Evolutionary conservation across 805 yeast species (phyloP), one percentile per base, ranked within the genome.

Genomic region (Wickerhamiella dianesei): DNA sequence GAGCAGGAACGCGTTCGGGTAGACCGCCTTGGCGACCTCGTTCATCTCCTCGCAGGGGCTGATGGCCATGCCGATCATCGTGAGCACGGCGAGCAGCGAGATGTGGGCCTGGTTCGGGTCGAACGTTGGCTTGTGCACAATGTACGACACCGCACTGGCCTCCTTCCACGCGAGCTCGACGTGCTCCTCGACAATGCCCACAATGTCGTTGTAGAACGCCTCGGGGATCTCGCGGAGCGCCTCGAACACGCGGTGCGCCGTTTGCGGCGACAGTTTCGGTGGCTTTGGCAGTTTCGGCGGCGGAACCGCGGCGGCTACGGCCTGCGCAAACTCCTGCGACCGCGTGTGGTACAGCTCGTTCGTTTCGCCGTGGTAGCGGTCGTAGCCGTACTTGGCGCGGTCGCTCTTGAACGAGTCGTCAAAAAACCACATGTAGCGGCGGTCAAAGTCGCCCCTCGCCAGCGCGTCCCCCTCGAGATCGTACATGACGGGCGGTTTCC

Each of bases 111-210:
- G 29, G 39, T 59, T 55, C 3, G 59, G 55, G 20, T 56, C 54
- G 47, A 59, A 61, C 3, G 62, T 53, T 3, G 62, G 58, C 16
- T 56, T 44, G 50, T 62, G 65, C 8, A 63, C 47, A 29, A 59
- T 48, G 40, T 47, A 39, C 35, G 46, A 37, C 12, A 62, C 48
- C 6, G 56, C 49, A 2, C 44, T 52, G 2, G 55, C 56, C 9
- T 47, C 41, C 9, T 44, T 16, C 64, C 62, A 57, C 14, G 60
- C 61, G 9, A 45, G 21, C 14, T 50, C 48, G 4, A 57, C 35
- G 46, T 50, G 56, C 37, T 43, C 44, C 22, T 51, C 50, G 18
- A 56, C 20, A 3, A 45, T 41, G 6, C 17, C 22, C 6, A 25
- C 32, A 17, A 40, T 12, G 40, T 44, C 47, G 1, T 51, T 37